Evolutionary conservation across 176 grass and related monocot species (phyloP).

Genomic region (Oryza meyeriana): DNA sequence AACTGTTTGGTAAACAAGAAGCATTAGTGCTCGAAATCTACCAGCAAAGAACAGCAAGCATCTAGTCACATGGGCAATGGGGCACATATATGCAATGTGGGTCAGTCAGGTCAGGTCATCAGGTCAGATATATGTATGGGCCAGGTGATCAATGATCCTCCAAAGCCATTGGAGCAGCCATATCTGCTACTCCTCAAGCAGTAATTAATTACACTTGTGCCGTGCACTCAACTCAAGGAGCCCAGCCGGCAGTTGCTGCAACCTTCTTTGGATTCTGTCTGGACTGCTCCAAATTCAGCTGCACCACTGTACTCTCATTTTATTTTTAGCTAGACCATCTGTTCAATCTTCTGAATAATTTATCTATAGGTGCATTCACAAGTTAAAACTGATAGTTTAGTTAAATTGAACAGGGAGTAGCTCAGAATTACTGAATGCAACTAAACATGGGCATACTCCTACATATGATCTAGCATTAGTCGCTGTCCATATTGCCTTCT

Average conservation of each 20-base stretch:
- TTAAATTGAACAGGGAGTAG: background rate
- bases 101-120: background rate
- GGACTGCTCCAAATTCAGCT: background rate
- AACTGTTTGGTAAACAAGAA: background rate
- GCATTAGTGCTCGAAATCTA: background rate
- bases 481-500: background rate
- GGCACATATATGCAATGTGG: background rate
- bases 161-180: conserved; percentile 12
- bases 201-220: background rate
- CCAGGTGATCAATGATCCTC: background rate
- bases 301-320: background rate
- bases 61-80: background rate
- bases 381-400: background rate
- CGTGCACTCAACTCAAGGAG: background rate
- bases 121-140: too few relatives aligned
- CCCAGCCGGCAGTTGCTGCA: background rate
- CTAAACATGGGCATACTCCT: background rate
- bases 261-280: background rate
- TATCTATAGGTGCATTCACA: background rate
- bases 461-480: background rate
- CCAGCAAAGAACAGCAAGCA: background rate
- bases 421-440: background rate
- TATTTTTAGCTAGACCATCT: background rate
- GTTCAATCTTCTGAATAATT: background rate
- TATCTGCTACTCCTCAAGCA: background rate